Evolutionary conservation across 495 filamentous ascomycete species (phyloP).

Genomic region (Daldinia grandis): DNA sequence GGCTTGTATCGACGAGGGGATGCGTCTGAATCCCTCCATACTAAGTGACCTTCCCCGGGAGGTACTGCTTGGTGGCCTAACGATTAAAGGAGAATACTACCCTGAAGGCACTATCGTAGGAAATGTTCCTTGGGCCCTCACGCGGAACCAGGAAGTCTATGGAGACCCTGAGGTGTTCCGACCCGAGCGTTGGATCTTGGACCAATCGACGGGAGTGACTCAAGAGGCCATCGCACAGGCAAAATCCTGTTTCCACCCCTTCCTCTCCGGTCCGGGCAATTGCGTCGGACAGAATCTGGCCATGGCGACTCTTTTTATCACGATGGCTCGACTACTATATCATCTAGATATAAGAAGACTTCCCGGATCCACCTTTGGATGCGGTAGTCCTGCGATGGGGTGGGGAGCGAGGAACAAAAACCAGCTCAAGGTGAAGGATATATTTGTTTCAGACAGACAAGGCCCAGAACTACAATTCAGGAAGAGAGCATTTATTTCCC

Average conservation of each 20-base stretch:
- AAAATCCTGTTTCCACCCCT: conserved; percentile 31
- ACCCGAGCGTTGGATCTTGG: conserved; percentile 61
- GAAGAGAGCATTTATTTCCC: not conserved
- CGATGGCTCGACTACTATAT: conserved; percentile 34
- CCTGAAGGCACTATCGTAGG: conserved; percentile 64
- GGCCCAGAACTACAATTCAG: conserved; percentile 35
- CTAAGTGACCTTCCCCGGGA: conserved; percentile 65
- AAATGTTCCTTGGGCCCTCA: conserved; percentile 62
- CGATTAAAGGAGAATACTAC: conserved; percentile 60
- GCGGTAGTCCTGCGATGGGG: conserved; percentile 6
- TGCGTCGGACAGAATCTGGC: conserved; percentile 48
- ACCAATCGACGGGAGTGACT: not conserved
- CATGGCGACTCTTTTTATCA: conserved; percentile 39
- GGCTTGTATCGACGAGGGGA: conserved; percentile 69
- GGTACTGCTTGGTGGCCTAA: conserved; percentile 62
- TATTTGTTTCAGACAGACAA: conserved; percentile 4
- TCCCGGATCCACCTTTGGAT: conserved; percentile 26
- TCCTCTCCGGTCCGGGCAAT: conserved; percentile 36
- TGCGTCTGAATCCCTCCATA: conserved; percentile 66
- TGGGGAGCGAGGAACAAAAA: conserved; percentile 13
- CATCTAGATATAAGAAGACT: conserved; percentile 18
- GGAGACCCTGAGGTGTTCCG: conserved; percentile 50
- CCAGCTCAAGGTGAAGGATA: conserved; percentile 22
- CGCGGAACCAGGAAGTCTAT: conserved; percentile 59
- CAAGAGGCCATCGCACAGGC: conserved; percentile 18